Conservation (phyloP, 176 grass and related monocot species). For the Carex myosuroides region DNA sequence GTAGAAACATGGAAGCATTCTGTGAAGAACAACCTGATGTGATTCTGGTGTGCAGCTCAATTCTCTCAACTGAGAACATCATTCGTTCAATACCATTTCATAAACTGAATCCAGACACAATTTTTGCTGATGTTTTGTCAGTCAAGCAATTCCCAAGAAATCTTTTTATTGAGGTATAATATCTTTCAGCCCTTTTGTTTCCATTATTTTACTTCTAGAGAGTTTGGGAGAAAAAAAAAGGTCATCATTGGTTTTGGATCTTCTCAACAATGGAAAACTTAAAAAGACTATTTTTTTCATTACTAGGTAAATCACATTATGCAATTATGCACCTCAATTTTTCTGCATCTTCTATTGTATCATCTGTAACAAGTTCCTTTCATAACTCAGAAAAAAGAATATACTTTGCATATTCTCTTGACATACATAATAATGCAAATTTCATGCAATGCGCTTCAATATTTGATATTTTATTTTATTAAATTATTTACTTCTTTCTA, state of each 20-base stretch:
- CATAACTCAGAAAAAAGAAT: neutral
- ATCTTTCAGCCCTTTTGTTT: neutral
- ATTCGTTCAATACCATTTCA: slow-evolving; percentile 37
- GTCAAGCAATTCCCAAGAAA: slow-evolving; percentile 69
- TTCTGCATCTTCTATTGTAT: neutral
- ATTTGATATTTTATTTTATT: no score
- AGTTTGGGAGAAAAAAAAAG: neutral
- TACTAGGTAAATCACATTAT: neutral
- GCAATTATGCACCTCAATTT: neutral
- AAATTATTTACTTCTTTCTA: no score
- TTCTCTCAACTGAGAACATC: slow-evolving; percentile 51
- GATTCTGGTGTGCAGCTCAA: slow-evolving; percentile 61
- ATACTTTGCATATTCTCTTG: neutral
- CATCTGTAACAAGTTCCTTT: neutral
- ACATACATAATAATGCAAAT: neutral
- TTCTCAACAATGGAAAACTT: neutral
- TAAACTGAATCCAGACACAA: slow-evolving; percentile 43
- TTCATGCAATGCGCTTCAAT: neutral
- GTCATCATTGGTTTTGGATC: neutral
- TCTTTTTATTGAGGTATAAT: slow-evolving; percentile 58
- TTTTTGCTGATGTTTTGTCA: slow-evolving; percentile 63
- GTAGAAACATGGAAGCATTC: slow-evolving; percentile 38
- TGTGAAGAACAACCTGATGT: slow-evolving; percentile 56
- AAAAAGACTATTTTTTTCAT: neutral
- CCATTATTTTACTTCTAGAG: neutral